These are phyloP conservation scores for Schwanniomyces occidentalis DNA, from an alignment of 805 yeast genomes.

Conservation along the genomic window DNA sequence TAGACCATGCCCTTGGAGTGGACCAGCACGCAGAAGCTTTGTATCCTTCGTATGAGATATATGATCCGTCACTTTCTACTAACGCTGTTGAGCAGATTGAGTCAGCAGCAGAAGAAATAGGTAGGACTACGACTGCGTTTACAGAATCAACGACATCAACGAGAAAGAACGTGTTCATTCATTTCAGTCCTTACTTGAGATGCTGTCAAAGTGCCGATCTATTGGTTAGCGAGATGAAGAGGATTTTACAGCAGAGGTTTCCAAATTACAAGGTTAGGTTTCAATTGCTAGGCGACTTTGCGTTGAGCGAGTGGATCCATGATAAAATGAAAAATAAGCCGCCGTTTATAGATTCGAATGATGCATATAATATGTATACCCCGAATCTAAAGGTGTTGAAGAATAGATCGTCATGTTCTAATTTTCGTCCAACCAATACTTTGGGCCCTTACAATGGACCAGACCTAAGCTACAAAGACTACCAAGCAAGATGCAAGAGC, in stretches of 20 bases:
- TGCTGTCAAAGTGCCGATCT: constrained; percentile 47
- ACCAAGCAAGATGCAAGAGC: constrained; percentile 36
- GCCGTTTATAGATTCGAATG: constrained; percentile 43
- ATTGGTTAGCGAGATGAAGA: constrained; percentile 29
- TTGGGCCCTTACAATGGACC: constrained; percentile 46
- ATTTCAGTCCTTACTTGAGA: constrained; percentile 44
- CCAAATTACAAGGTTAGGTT: constrained; percentile 34
- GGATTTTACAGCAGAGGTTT: constrained; percentile 17
- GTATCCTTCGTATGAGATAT: constrained; percentile 25
- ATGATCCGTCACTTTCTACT: constrained; percentile 39
- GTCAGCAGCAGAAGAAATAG: constrained; percentile 29
- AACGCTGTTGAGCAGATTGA: constrained; percentile 28
- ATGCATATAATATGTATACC: constrained; percentile 47
- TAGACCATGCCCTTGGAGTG: constrained; percentile 33
- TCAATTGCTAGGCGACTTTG: constrained; percentile 45
- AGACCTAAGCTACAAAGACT: constrained; percentile 38
- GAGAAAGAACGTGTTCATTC: constrained; percentile 37
- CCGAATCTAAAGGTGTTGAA: constrained; percentile 39
- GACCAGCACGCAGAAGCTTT: constrained; percentile 28
- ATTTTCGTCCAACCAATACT: constrained; percentile 43
- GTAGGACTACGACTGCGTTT: constrained; percentile 22
- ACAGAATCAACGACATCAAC: constrained; percentile 10
- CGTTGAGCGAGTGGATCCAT: constrained; percentile 47
- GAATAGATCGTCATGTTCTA: constrained; percentile 34
- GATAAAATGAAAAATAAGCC: constrained; percentile 44